phyloP scores from a whole-genome alignment of 306 rosid species.

The Heteromeles arbutifolia region DNA sequence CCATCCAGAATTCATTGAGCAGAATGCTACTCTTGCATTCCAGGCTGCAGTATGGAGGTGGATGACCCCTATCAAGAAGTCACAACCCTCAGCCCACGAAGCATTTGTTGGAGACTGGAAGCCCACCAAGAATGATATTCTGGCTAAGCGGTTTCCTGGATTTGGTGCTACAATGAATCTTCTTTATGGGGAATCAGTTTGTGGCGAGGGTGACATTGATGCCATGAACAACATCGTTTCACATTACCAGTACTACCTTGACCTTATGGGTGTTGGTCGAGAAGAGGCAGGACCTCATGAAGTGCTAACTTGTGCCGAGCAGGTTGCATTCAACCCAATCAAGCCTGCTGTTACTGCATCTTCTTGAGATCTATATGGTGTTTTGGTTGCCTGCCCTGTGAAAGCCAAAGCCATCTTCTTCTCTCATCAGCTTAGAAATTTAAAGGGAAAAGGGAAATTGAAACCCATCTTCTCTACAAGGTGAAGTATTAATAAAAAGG shows the following conservation, averaged over 20 bases:
- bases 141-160: conserved; percentile 65
- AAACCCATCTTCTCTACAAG: conserved; percentile 11
- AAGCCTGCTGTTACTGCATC: conserved; percentile 27
- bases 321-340: conserved; percentile 67
- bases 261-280: conserved; percentile 69
- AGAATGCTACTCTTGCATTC: conserved; percentile 91
- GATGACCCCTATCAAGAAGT: conserved; percentile 70
- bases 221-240: conserved; percentile 71
- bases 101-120: conserved; percentile 86
- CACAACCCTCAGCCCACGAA: conserved; percentile 84
- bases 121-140: conserved; percentile 85
- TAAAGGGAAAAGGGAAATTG: background rate
- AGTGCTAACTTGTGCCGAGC: conserved; percentile 63
- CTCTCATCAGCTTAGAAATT: background rate
- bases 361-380: conserved; percentile 36
- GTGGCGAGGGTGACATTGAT: conserved; percentile 78
- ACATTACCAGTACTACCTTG: conserved; percentile 73
- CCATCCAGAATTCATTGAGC: conserved; percentile 92
- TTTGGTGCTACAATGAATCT: conserved; percentile 91
- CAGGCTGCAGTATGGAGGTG: conserved; percentile 90
- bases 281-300: conserved; percentile 69
- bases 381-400: conserved; percentile 22
- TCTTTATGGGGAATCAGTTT: conserved; percentile 68
- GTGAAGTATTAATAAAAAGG: conserved; percentile 36
- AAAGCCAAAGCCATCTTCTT: background rate